phyloP scores from a whole-genome alignment of 176 grass and related monocot genomes.

The Olyra latifolia region DNA sequence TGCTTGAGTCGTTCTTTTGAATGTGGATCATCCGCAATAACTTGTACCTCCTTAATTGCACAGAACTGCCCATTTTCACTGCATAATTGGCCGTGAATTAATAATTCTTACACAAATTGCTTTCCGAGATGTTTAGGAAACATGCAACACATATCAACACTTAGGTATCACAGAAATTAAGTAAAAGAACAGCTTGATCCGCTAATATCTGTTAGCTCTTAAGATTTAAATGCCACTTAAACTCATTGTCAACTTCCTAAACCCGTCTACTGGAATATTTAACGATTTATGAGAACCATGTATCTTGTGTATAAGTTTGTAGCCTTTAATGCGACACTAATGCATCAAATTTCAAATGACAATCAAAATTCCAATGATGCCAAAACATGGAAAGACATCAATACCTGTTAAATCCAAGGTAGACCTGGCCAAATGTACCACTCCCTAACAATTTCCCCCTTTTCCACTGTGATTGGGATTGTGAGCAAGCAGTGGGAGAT shows the following conservation, averaged over 20 bases:
- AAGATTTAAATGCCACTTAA: not conserved
- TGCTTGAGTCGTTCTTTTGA: constrained; percentile 95
- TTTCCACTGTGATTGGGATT: constrained; percentile 62
- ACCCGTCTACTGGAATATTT: not conserved
- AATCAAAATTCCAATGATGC: not conserved
- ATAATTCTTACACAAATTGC: not conserved
- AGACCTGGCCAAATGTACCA: constrained; percentile 93
- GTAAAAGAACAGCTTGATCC: not conserved
- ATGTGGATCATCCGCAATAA: constrained; percentile 92
- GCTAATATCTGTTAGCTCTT: not conserved
- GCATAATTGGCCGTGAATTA: constrained; percentile 17
- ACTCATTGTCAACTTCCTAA: not conserved
- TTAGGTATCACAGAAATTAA: not conserved
- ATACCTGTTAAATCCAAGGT: constrained; percentile 96
- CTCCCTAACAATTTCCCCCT: constrained; percentile 83
- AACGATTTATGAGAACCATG: not conserved
- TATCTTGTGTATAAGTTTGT: not conserved
- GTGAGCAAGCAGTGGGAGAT: constrained; percentile 34
- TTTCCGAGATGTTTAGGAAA: not conserved
- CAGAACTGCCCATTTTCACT: constrained; percentile 94
- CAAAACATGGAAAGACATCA: not conserved
- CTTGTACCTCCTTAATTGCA: constrained; percentile 94
- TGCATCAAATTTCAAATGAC: constrained; percentile 14
- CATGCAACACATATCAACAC: not conserved
- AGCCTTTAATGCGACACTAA: not conserved